Evolutionary conservation across 768 basidiomycete genomes (phyloP).

Genomic region (Auricularia cornea): DNA sequence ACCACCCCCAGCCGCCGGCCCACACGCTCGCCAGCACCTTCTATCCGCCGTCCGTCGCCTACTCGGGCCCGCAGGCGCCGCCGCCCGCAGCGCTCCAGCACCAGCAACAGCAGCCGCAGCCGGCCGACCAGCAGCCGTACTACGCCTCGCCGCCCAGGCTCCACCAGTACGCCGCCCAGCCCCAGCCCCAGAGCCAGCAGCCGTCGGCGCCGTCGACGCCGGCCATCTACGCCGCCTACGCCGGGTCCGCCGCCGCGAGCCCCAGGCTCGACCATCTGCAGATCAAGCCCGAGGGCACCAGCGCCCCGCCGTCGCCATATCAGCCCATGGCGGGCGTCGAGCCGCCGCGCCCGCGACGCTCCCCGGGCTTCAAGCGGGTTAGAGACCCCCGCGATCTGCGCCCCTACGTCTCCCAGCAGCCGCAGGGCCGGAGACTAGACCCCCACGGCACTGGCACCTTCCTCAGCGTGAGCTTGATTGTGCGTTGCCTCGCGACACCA

Average conservation of each 20-base stretch:
- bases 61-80: not conserved
- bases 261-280: conserved; percentile 40
- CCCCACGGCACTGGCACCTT: conserved; percentile 51
- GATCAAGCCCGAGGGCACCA: conserved; percentile 35
- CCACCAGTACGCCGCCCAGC: conserved; percentile 63
- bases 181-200: conserved; percentile 46
- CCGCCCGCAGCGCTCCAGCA: not conserved
- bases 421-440: conserved; percentile 67
- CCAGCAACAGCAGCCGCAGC: too few species aligned
- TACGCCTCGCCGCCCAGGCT: not conserved
- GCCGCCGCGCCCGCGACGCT: conserved; percentile 51
- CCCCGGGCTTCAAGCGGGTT: conserved; percentile 71
- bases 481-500: not conserved
- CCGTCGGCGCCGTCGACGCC: conserved; percentile 30
- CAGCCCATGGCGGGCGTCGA: conserved; percentile 66
- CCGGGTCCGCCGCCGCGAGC: conserved; percentile 33
- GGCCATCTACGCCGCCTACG: conserved; percentile 20
- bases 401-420: conserved; percentile 57
- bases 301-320: conserved; percentile 45
- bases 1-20: conserved; percentile 3
- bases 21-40: conserved; percentile 8
- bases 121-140: too few species aligned
- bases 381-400: conserved; percentile 69
- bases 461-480: conserved; percentile 59
- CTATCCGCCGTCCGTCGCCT: conserved; percentile 10